phyloP scores from a whole-genome alignment of 208 protist species.

The Acanthamoeba culbertsoni region DNA sequence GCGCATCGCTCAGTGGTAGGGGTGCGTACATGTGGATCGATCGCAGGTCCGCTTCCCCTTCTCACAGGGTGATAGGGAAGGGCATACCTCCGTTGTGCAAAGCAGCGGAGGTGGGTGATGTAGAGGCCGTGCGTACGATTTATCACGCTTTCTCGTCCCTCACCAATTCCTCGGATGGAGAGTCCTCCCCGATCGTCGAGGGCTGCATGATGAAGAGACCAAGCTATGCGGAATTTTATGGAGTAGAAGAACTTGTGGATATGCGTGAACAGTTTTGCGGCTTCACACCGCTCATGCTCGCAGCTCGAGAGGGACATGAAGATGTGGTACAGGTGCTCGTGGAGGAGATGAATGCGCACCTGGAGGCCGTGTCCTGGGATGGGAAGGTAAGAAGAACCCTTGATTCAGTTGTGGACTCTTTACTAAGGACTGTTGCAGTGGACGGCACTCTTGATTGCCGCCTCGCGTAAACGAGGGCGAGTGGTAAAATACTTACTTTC shows the following conservation, averaged over 20 bases:
- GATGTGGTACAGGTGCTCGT: background rate
- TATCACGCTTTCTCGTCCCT: background rate
- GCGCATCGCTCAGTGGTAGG: background rate
- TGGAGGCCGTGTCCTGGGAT: background rate
- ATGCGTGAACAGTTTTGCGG: background rate
- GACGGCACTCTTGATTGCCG: no score
- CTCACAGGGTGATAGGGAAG: no score
- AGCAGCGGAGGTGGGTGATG: background rate
- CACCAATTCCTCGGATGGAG: background rate
- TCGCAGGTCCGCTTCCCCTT: no score
- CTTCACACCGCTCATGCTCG: background rate
- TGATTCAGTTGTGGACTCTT: no score
- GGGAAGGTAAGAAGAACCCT: no score
- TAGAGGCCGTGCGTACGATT: background rate
- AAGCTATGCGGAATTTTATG: background rate
- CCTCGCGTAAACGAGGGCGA: no score
- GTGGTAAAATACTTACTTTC: no score
- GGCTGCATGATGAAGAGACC: no score
- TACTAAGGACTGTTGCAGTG: no score
- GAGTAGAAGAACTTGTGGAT: background rate
- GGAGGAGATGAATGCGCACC: background rate
- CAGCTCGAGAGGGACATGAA: background rate
- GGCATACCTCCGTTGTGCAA: constrained; percentile 4
- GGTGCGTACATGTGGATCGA: no score
- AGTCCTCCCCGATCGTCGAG: no score